A percentile compares a stretch with the other conserved stretches of the same genome.
phyloP scores from a whole-genome alignment of 495 filamentous ascomycete species.

The Hyaloscypha finlandica region DNA sequence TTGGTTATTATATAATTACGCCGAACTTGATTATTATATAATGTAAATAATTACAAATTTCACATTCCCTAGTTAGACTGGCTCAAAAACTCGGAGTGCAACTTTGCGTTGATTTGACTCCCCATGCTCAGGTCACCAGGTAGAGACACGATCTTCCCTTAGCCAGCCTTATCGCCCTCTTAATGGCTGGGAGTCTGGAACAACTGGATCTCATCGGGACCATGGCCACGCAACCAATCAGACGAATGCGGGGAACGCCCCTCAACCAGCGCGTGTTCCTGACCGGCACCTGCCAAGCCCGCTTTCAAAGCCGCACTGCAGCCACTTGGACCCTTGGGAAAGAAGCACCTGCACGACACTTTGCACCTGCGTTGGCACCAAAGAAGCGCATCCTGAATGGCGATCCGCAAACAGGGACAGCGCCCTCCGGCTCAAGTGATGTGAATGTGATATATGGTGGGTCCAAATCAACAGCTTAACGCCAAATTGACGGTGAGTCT shows the following conservation, averaged over 20 bases:
- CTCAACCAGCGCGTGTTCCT: neutral
- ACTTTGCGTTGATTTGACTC: neutral
- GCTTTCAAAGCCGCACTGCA: neutral
- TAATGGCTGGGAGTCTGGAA: neutral
- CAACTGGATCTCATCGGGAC: neutral
- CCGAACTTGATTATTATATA: no score
- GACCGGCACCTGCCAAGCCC: neutral
- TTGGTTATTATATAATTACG: no score
- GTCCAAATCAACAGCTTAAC: neutral
- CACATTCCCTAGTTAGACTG: no score
- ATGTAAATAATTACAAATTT: no score
- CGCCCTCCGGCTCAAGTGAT: neutral
- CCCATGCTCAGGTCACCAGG: neutral
- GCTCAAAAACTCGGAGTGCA: no score
- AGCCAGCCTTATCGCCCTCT: neutral
- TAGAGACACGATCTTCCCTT: neutral
- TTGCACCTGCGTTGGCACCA: conserved; percentile 5
- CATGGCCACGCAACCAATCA: neutral
- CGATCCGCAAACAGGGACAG: neutral
- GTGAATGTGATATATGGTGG: neutral
- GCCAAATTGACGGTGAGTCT: neutral
- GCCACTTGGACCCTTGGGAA: conserved; percentile 15
- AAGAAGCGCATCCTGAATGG: neutral
- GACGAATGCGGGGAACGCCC: neutral
- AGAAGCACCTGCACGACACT: neutral